Evolutionary conservation across 768 basidiomycete genomes (phyloP).

Genomic region (Pisolithus tinctorius): DNA sequence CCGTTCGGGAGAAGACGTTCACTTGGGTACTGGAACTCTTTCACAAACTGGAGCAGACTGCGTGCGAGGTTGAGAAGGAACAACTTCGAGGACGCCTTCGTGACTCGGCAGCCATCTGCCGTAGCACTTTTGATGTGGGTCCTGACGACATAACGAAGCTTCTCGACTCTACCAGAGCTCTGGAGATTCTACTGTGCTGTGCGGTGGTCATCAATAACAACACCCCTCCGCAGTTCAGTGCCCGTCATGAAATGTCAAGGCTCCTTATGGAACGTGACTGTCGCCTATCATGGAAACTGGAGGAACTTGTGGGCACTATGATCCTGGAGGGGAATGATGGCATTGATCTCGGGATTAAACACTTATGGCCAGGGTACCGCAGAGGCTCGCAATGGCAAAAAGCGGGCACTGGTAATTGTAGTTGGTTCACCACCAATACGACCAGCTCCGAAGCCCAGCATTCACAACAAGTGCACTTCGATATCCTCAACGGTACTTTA

Average conservation of each 20-base stretch:
- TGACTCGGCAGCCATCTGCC: constrained; percentile 31
- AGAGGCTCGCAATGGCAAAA: no score
- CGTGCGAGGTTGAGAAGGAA: not conserved
- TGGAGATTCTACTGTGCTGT: constrained; percentile 26
- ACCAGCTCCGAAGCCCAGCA: no score
- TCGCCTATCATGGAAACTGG: no score
- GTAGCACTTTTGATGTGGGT: constrained; percentile 31
- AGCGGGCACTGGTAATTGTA: no score
- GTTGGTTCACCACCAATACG: no score
- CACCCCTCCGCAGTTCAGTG: constrained; percentile 6
- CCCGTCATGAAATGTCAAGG: constrained; percentile 5
- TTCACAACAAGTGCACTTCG: no score
- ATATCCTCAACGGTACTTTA: no score
- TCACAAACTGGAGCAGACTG: constrained; percentile 8
- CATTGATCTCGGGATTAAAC: no score
- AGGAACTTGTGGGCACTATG: no score
- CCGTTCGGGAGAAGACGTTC: constrained; percentile 21
- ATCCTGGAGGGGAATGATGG: no score
- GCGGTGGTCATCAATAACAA: constrained; percentile 25
- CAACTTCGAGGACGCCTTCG: constrained; percentile 15
- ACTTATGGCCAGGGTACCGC: no score
- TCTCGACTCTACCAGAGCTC: constrained; percentile 13
- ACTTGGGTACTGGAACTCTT: constrained; percentile 29
- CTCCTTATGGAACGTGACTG: no score
- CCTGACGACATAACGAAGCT: constrained; percentile 1